Percentiles rank a stretch among this genome's conserved stretches.
These are phyloP conservation scores for Xerocomellus intermedius DNA, from an alignment of 768 basidiomycete genomes.

Conservation along the genomic window DNA sequence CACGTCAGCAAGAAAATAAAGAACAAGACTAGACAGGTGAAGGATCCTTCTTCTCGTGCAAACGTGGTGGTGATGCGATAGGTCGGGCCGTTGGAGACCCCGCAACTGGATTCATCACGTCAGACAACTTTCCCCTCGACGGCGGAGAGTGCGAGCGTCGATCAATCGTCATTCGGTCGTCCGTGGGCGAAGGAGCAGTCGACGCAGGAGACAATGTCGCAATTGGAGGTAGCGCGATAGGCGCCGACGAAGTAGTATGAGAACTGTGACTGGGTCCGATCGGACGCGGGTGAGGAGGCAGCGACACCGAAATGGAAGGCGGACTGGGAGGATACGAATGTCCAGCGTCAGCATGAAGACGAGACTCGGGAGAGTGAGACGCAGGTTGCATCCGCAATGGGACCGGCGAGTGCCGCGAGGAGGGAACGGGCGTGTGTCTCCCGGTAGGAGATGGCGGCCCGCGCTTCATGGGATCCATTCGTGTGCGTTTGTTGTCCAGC, in stretches of 20 bases:
- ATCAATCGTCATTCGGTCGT: constrained; percentile 35
- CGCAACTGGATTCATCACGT: constrained; percentile 48
- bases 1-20: constrained; percentile 14
- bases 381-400: constrained; percentile 72
- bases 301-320: constrained; percentile 57
- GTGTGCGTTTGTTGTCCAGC: constrained; percentile 57
- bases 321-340: constrained; percentile 42
- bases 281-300: constrained; percentile 76
- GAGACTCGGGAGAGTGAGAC: constrained; percentile 67
- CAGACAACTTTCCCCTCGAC: constrained; percentile 51
- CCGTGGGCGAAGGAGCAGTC: constrained; percentile 52
- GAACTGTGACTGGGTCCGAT: constrained; percentile 53
- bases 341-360: constrained; percentile 38
- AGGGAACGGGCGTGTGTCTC: constrained; percentile 54
- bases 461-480: constrained; percentile 54
- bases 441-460: constrained; percentile 52
- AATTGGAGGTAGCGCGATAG: constrained; percentile 67
- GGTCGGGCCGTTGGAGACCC: constrained; percentile 53
- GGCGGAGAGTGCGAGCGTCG: constrained; percentile 49
- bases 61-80: constrained; percentile 53
- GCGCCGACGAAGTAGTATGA: constrained; percentile 34
- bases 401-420: constrained; percentile 66
- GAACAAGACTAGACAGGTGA: constrained; percentile 21
- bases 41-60: constrained; percentile 33
- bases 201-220: constrained; percentile 65